These are phyloP conservation scores for Halteria grandinella DNA, from an alignment of 73 alveolate species.

Conservation along the genomic window DNA sequence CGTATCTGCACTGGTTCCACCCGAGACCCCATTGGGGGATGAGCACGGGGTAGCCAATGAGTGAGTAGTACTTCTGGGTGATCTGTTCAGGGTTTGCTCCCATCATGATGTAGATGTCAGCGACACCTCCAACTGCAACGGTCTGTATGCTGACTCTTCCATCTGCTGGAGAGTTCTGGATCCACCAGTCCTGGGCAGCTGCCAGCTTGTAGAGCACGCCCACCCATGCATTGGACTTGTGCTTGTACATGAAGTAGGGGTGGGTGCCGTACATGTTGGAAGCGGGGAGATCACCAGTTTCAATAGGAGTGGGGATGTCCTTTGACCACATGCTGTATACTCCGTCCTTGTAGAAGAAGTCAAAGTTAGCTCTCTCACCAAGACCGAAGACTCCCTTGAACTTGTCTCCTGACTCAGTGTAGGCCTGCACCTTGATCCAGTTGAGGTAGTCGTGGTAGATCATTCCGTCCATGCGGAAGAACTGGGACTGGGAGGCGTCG, in stretches of 20 bases:
- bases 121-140: slow-evolving; percentile 79
- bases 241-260: slow-evolving; percentile 63
- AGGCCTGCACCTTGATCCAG: slow-evolving; percentile 15
- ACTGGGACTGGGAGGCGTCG: background rate
- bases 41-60: slow-evolving; percentile 78
- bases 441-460: slow-evolving; percentile 23
- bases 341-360: slow-evolving; percentile 53
- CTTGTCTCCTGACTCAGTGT: background rate
- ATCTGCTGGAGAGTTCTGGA: background rate
- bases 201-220: slow-evolving; percentile 58
- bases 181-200: slow-evolving; percentile 66
- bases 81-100: slow-evolving; percentile 67
- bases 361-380: slow-evolving; percentile 64
- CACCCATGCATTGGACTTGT: slow-evolving; percentile 25
- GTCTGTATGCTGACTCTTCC: slow-evolving; percentile 19
- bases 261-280: slow-evolving; percentile 69
- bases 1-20: slow-evolving; percentile 97
- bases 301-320: slow-evolving; percentile 76
- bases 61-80: slow-evolving; percentile 49
- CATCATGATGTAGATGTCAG: slow-evolving; percentile 73
- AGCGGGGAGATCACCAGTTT: slow-evolving; percentile 68
- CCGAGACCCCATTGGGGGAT: slow-evolving; percentile 89
- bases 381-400: slow-evolving; percentile 61
- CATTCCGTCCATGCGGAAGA: slow-evolving; percentile 10
- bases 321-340: slow-evolving; percentile 67